Percentiles rank a stretch among this genome's conserved stretches.
These are phyloP conservation scores for Gracilaria domingensis DNA, from an alignment of 23 red algal species.

Conservation along the genomic window DNA sequence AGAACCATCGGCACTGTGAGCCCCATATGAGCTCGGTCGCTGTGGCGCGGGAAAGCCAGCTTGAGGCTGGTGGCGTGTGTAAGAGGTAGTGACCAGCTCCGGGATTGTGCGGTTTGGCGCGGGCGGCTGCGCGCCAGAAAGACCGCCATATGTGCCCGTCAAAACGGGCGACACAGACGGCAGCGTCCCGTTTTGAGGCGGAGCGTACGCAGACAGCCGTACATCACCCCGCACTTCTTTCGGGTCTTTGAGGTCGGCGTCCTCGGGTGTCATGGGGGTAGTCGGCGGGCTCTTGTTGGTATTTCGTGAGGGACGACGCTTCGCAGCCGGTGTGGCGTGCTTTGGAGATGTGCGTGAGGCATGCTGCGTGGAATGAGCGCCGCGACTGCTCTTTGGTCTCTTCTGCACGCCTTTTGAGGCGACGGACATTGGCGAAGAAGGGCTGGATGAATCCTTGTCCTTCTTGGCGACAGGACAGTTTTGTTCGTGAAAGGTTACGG, in stretches of 20 bases:
- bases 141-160: background rate
- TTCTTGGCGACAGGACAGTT: constrained; percentile 56
- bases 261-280: constrained; percentile 9
- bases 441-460: background rate
- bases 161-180: background rate
- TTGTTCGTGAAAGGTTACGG: constrained; percentile 83
- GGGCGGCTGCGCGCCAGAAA: background rate
- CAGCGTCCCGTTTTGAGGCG: background rate
- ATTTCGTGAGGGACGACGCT: background rate
- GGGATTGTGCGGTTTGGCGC: background rate
- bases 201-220: background rate
- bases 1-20: background rate
- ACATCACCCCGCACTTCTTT: background rate
- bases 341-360: constrained; percentile 1
- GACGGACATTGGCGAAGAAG: constrained; percentile 6
- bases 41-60: background rate
- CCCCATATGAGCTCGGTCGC: background rate
- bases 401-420: constrained; percentile 45
- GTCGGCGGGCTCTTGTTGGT: constrained; percentile 7
- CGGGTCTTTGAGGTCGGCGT: background rate
- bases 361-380: background rate
- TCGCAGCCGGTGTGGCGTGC: background rate
- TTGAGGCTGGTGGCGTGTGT: background rate
- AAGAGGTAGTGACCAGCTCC: background rate
- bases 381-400: constrained; percentile 31